Conservation (phyloP, 345 rosid species). For the Euphorbia pulcherrima region DNA sequence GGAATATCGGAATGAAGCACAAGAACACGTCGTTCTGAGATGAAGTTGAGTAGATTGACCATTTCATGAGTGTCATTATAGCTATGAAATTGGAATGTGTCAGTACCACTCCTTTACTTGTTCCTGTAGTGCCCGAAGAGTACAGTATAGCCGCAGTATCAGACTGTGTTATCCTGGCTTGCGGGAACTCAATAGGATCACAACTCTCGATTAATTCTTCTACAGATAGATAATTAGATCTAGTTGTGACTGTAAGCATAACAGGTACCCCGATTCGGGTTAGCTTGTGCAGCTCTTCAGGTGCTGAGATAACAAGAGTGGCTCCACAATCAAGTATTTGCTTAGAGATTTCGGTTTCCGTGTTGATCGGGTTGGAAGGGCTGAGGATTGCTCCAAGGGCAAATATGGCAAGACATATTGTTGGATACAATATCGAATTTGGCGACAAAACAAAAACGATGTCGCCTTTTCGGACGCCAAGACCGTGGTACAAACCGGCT, state of each 20-base stretch:
- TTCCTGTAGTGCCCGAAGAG: slow-evolving; percentile 68
- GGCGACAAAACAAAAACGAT: slow-evolving; percentile 56
- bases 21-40: slow-evolving; percentile 42
- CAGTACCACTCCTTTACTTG: slow-evolving; percentile 56
- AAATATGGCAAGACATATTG: slow-evolving; percentile 47
- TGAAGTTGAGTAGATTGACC: slow-evolving; percentile 38
- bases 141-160: slow-evolving; percentile 58
- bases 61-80: slow-evolving; percentile 33
- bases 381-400: slow-evolving; percentile 53
- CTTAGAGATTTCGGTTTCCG: slow-evolving; percentile 42
- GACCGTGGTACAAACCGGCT: slow-evolving; percentile 38
- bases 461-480: slow-evolving; percentile 48
- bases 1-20: slow-evolving; percentile 57
- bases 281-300: slow-evolving; percentile 48
- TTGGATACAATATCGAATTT: slow-evolving; percentile 47
- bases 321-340: slow-evolving; percentile 55
- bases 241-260: slow-evolving; percentile 38
- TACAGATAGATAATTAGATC: slow-evolving; percentile 22
- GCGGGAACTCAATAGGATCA: slow-evolving; percentile 29
- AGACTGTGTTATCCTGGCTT: slow-evolving; percentile 25
- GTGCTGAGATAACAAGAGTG: slow-evolving; percentile 39
- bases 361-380: slow-evolving; percentile 53
- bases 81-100: slow-evolving; percentile 54
- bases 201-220: slow-evolving; percentile 47
- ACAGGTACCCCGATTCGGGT: slow-evolving; percentile 24